Base-by-base conservation (phyloP, 1,284 basidiomycete genomes). In the Heliocybe sulcata region DNA sequence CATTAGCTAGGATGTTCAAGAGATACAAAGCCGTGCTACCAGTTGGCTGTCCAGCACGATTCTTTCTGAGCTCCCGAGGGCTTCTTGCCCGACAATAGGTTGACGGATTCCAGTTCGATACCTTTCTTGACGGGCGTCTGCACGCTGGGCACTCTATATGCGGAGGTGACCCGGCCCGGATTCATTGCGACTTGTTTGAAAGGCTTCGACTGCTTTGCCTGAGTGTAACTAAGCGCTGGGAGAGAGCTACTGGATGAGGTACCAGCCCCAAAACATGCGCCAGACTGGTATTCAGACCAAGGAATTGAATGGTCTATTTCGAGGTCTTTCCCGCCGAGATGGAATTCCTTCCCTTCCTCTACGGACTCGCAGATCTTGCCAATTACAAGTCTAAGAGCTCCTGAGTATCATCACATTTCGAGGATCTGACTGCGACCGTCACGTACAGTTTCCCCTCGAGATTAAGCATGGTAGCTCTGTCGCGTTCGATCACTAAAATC, bases 261-360 rank as follows among this genome's bases (percentile, higher is more conserved):
- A 20, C 64, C 61, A 14, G 68, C 66, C 33, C 70, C 79, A 65
- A 90, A 90, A 64, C 82, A 86, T 57, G 69, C 68, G 1, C 85
- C 85, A 38, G 84, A 83, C 16, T 83, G 64, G 64, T 76, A 92
- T 58, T 90, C 85, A 27, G 67, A 67, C 19, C 70, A 71, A 6
- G 80, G 69, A 53, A 92, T 72, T 10, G 70, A 56, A 50, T 79
- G 74, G 61, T 91, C 90, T 31, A 90, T 70, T 60, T 83, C 80
- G 22, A 91, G 70, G 42, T 93, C 90, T 65, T 85, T 89, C 33
- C 78, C 79, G 1, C 83, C 81, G 6, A 94, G 66, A 6, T 64
- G 70, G 53, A 91, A 72, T 52, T 82, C 79, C 47, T 72, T 75
- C 8, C 84, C 86, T 55, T 78, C 77, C 25, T 65, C 58, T 60